A percentile compares a stretch with the other conserved stretches of the same genome.
Evolutionary conservation across 495 filamentous ascomycete genomes (phyloP).

Genomic region (Trichoderma gamsii): DNA sequence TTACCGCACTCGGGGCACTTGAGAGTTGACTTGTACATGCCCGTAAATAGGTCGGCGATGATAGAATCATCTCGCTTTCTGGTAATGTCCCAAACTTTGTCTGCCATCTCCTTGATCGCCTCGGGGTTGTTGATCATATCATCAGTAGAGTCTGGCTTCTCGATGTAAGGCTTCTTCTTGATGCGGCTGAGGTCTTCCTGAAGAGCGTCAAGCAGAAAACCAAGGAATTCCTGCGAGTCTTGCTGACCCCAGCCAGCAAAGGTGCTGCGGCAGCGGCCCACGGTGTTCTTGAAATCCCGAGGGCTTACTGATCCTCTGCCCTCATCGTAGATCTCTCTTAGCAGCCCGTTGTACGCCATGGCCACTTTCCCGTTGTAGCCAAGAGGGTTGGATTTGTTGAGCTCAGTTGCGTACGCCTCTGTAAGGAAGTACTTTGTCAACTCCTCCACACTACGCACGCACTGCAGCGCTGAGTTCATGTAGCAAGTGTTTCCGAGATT

Average conservation of each 20-base stretch:
- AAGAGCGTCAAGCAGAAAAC: conserved; percentile 88
- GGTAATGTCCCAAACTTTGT: conserved; percentile 84
- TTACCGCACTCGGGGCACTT: conserved; percentile 87
- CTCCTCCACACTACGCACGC: conserved; percentile 84
- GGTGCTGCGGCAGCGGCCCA: conserved; percentile 71
- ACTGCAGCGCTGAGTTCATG: conserved; percentile 96
- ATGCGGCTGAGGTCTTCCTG: conserved; percentile 94
- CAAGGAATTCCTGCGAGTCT: conserved; percentile 96
- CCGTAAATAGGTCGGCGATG: conserved; percentile 88
- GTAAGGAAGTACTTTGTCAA: conserved; percentile 84
- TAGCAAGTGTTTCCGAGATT: conserved; percentile 98
- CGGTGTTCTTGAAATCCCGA: conserved; percentile 67
- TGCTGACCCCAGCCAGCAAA: conserved; percentile 96
- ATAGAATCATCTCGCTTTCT: conserved; percentile 91
- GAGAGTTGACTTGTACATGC: conserved; percentile 96
- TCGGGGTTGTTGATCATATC: conserved; percentile 82
- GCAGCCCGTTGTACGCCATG: conserved; percentile 65
- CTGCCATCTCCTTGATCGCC: conserved; percentile 73
- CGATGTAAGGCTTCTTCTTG: conserved; percentile 91
- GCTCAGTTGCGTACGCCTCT: conserved; percentile 63
- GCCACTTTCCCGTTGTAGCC: conserved; percentile 80
- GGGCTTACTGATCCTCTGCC: conserved; percentile 61
- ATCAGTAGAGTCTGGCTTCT: conserved; percentile 96
- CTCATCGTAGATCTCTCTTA: conserved; percentile 66
- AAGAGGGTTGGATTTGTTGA: conserved; percentile 79